phyloP scores from a whole-genome alignment of 2,329 filamentous ascomycete species.

The Diaporthe citri region DNA sequence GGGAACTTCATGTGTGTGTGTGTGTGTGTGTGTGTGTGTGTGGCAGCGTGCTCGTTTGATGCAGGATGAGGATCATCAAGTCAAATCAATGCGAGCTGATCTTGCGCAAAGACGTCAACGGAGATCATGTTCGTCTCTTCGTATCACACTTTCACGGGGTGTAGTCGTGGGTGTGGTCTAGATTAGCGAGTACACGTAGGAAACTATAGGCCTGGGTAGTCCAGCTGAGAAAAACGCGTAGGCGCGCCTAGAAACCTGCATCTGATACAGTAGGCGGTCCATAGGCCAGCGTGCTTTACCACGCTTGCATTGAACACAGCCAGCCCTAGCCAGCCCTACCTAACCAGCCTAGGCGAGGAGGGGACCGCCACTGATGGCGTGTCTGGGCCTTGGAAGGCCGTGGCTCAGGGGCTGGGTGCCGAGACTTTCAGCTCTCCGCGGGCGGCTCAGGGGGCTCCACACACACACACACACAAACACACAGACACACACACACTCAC shows the following conservation, averaged over 20 bases:
- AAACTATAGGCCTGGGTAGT: not conserved
- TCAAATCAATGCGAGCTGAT: conserved; percentile 11
- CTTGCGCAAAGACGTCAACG: conserved; percentile 10
- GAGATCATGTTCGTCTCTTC: conserved; percentile 23
- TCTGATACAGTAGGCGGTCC: not conserved
- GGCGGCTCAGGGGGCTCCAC: conserved; percentile 19
- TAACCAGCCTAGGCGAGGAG: conserved; percentile 5
- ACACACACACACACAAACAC: not conserved
- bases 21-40: not conserved
- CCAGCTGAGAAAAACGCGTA: conserved; percentile 3
- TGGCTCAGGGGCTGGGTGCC: conserved; percentile 28
- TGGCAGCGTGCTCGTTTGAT: not conserved
- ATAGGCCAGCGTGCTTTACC: not conserved
- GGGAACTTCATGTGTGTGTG: not conserved
- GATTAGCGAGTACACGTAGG: not conserved
- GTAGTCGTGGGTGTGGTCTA: not conserved
- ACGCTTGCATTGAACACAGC: not conserved
- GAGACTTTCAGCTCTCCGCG: conserved; percentile 18
- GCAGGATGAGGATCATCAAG: conserved; percentile 3
- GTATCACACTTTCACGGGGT: not conserved
- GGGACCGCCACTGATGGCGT: conserved; percentile 2
- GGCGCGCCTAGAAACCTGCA: not conserved
- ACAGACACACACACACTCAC: not conserved
- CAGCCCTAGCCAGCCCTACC: conserved; percentile 27
- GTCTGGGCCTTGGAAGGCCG: conserved; percentile 1